Conservation (phyloP, 805 yeast species). For the Zygotorulaspora sp. region DNA sequence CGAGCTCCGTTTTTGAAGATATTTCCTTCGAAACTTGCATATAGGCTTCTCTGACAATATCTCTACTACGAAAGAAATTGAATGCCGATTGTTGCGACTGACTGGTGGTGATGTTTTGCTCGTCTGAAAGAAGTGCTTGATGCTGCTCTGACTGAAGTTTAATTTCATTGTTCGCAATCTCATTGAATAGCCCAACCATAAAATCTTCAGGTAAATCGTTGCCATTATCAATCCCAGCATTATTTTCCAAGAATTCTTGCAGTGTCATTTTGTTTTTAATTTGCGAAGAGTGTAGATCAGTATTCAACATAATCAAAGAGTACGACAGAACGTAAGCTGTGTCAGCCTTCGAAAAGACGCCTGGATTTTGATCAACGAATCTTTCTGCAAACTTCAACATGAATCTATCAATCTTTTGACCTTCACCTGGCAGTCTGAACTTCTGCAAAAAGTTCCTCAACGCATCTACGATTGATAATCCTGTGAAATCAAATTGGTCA, state of each 20-base stretch:
- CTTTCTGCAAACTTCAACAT: slow-evolving; percentile 97
- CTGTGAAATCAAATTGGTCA: slow-evolving; percentile 74
- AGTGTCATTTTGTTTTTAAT: slow-evolving; percentile 82
- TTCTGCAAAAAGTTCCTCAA: slow-evolving; percentile 77
- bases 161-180: slow-evolving; percentile 80
- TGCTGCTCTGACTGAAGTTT: slow-evolving; percentile 91
- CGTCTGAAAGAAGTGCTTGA: slow-evolving; percentile 76
- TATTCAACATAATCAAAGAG: slow-evolving; percentile 87
- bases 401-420: slow-evolving; percentile 93
- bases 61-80: slow-evolving; percentile 63
- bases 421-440: slow-evolving; percentile 95
- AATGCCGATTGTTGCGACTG: slow-evolving; percentile 42
- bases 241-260: slow-evolving; percentile 81
- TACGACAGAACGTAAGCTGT: slow-evolving; percentile 89
- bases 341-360: slow-evolving; percentile 85
- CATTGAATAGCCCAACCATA: slow-evolving; percentile 64
- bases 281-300: slow-evolving; percentile 88
- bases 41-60: slow-evolving; percentile 75
- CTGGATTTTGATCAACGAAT: slow-evolving; percentile 82
- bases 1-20: slow-evolving; percentile 80
- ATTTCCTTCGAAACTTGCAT: slow-evolving; percentile 89
- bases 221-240: slow-evolving; percentile 89
- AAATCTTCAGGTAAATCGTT: slow-evolving; percentile 74
- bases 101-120: slow-evolving; percentile 37
- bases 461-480: slow-evolving; percentile 73